Base-by-base conservation (phyloP, 257 asterid genomes). In the Knoxia roxburghii region DNA sequence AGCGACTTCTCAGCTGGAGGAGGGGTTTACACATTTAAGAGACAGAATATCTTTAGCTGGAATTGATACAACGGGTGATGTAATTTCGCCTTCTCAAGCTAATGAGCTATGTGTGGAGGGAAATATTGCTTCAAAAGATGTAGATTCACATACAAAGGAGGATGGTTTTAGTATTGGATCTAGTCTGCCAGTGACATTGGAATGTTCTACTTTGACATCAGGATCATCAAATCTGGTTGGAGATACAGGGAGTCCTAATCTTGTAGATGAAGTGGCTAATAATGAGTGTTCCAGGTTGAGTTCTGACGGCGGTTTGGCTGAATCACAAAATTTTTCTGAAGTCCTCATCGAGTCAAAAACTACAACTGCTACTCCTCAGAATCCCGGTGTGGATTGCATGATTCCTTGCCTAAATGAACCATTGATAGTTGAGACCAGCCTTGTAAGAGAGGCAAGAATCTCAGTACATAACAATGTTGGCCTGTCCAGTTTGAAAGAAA, bases 401-500 rank as follows among this genome's bases (percentile, higher is more conserved):
- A 46, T 46, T 66, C 61, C 78, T 68, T 58, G 51, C 70, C 64
- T 52, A 72, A 73, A 68, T 58, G 74, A 61, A 43, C 14, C 49
- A 14, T 45, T 46, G 55, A 57, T 59, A 17, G 62, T 51, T 43
- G 77, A 68, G 45, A 51, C 68, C 54, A 68, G 73, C 66, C 64
- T 35, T 51, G 69, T 14, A 49, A 41, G 60, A 61, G 73, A 69
- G 76, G 65, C 62, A 61, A 60, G 29, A 27, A 58, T 62, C 73
- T 64, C 77, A 61, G 61, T 45, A 45, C 73, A 78, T 67, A 76
- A 67, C 46, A 61, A 52, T 45, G 67, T 54, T 76, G 70, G 65
- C 70, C 74, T 55, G 50, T 64, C 82, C 68, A 68, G 78, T 24
- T 62, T 61, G 52, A 68, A 60, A 70, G 80, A 73, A 74, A 68